Conservation (phyloP, 768 basidiomycete genomes). For the Pulveroboletus sp. region DNA sequence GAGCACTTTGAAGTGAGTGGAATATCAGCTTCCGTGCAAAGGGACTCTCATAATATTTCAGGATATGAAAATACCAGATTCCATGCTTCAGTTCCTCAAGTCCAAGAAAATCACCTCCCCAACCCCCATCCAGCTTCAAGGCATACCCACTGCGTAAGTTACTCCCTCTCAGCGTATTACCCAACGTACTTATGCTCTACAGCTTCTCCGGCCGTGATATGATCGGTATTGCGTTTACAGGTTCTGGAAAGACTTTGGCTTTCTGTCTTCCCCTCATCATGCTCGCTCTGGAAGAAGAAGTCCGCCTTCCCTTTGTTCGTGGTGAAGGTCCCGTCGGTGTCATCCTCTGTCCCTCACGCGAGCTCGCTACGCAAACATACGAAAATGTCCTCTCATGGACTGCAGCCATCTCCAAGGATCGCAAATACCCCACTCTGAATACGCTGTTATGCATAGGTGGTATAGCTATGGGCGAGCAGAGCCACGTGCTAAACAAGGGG, state of each 20-base stretch:
- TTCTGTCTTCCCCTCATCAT: constrained; percentile 98
- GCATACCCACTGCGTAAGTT: constrained; percentile 88
- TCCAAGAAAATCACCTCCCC: constrained; percentile 81
- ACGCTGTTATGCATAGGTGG: constrained; percentile 93
- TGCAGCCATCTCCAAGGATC: constrained; percentile 68
- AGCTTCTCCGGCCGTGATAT: constrained; percentile 95
- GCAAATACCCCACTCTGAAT: constrained; percentile 81
- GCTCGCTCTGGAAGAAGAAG: constrained; percentile 92
- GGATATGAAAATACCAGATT: constrained; percentile 98
- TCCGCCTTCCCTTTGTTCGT: constrained; percentile 79
- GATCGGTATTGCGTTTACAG: constrained; percentile 98
- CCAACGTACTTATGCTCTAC: constrained; percentile 10
- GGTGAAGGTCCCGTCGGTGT: constrained; percentile 98
- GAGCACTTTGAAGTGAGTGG: constrained; percentile 69
- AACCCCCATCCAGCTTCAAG: constrained; percentile 96
- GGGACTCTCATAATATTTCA: constrained; percentile 29
- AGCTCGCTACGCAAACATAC: constrained; percentile 94
- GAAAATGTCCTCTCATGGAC: constrained; percentile 92
- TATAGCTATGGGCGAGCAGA: constrained; percentile 97
- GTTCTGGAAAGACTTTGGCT: constrained; percentile 97
- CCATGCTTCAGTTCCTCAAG: constrained; percentile 78
- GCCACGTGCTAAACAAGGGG: constrained; percentile 84
- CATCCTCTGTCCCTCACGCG: constrained; percentile 93
- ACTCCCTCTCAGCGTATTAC: constrained; percentile 1
- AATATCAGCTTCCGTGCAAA: neutral